These are phyloP conservation scores for Herpotrichia juniperi DNA, from an alignment of 2,329 filamentous ascomycete genomes.

Conservation along the genomic window DNA sequence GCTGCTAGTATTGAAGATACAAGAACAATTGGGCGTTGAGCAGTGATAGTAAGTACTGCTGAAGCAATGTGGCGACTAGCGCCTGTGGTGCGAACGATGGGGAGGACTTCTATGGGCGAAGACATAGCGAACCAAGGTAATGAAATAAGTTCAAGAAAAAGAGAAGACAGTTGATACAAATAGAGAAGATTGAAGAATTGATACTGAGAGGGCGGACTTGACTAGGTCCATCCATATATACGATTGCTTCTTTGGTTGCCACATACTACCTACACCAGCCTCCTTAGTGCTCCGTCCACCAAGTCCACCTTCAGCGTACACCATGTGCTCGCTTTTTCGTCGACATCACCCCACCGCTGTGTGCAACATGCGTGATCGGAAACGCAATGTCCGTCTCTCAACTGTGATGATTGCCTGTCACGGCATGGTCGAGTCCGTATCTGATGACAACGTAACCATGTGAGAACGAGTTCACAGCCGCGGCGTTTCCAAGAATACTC, in stretches of 20 bases:
- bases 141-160: not conserved
- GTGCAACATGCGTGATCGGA: not conserved
- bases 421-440: not conserved
- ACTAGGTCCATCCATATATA: not conserved
- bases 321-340: no score
- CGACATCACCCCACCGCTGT: not conserved
- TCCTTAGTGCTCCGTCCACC: no score
- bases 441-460: not conserved
- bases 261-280: no score
- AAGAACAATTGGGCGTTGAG: not conserved
- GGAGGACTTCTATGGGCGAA: not conserved
- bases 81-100: not conserved
- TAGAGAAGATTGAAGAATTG: not conserved
- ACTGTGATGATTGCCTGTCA: not conserved
- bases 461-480: not conserved
- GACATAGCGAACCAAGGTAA: slow-evolving; percentile 4
- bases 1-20: not conserved
- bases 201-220: not conserved
- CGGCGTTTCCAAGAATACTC: slow-evolving; percentile 2
- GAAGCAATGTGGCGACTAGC: not conserved
- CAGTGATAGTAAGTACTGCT: not conserved
- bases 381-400: not conserved
- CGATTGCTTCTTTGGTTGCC: no score
- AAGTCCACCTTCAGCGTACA: no score
- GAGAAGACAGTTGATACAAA: not conserved